phyloP scores from a whole-genome alignment of 192 early-diverging fungal genomes.

The Gamsiella multidivaricata region DNA sequence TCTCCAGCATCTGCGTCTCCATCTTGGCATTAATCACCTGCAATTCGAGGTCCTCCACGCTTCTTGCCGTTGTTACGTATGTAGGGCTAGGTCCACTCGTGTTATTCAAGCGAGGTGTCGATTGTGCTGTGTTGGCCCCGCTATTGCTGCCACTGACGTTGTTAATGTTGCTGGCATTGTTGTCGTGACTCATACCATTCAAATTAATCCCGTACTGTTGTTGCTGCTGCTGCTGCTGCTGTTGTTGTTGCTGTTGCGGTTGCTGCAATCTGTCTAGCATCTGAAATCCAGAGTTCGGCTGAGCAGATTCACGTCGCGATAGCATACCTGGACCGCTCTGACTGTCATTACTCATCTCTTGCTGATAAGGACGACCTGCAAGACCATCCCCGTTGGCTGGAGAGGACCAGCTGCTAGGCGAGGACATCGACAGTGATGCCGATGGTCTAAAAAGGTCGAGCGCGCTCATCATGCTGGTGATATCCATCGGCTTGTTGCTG shows the following conservation, averaged over 20 bases:
- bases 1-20: slow-evolving; percentile 53
- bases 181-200: slow-evolving; percentile 11
- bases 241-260: slow-evolving; percentile 18
- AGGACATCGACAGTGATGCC: neutral
- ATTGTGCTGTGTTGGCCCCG: slow-evolving; percentile 10
- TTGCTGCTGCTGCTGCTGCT: slow-evolving; percentile 16
- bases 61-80: slow-evolving; percentile 9
- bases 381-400: slow-evolving; percentile 8
- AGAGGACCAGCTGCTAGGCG: slow-evolving; percentile 22
- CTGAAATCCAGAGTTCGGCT: neutral
- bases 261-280: slow-evolving; percentile 13
- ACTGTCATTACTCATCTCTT: slow-evolving; percentile 12
- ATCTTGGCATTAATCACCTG: slow-evolving; percentile 53
- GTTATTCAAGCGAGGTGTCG: slow-evolving; percentile 10
- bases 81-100: neutral
- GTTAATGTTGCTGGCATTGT: slow-evolving; percentile 5
- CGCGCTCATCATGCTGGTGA: slow-evolving; percentile 44
- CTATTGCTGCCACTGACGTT: slow-evolving; percentile 16
- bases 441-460: slow-evolving; percentile 42
- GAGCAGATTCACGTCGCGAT: slow-evolving; percentile 10
- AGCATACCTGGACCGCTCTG: slow-evolving; percentile 5
- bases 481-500: slow-evolving; percentile 34
- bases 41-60: slow-evolving; percentile 42
- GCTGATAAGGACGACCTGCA: neutral
- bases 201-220: no score